Evolutionary conservation across 2,329 filamentous ascomycete species (phyloP).

Genomic region (Aspergillus aculeatinus): DNA sequence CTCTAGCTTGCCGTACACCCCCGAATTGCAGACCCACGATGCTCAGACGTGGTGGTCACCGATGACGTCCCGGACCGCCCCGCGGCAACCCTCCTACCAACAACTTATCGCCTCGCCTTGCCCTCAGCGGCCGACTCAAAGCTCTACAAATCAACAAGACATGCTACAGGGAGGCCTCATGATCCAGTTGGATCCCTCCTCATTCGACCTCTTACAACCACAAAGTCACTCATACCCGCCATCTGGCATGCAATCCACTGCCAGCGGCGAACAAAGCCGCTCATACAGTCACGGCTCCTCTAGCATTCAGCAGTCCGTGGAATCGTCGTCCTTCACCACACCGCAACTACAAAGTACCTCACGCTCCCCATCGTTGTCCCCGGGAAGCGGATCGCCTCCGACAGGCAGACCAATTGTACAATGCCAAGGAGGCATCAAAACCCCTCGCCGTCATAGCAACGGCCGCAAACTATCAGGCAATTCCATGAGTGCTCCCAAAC

Average conservation of each 20-base stretch:
- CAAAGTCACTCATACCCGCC: slow-evolving; percentile 30
- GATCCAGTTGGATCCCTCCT: slow-evolving; percentile 39
- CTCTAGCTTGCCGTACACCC: slow-evolving; percentile 40
- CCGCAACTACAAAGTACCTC: slow-evolving; percentile 29
- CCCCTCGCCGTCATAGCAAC: slow-evolving; percentile 38
- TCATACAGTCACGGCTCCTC: slow-evolving; percentile 20
- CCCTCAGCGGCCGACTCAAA: slow-evolving; percentile 35
- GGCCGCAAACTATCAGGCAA: slow-evolving; percentile 43
- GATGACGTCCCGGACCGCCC: slow-evolving; percentile 34
- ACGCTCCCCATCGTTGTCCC: slow-evolving; percentile 42
- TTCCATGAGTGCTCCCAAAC: slow-evolving; percentile 32
- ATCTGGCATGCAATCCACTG: slow-evolving; percentile 22
- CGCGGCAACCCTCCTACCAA: slow-evolving; percentile 39
- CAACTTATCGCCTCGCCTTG: slow-evolving; percentile 34
- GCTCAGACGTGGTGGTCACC: slow-evolving; percentile 44
- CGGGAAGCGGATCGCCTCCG: slow-evolving; percentile 33
- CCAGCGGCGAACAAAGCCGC: slow-evolving; percentile 16
- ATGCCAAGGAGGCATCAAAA: slow-evolving; percentile 29
- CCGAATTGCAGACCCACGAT: slow-evolving; percentile 40
- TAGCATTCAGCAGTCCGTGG: slow-evolving; percentile 26
- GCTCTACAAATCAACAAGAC: slow-evolving; percentile 30
- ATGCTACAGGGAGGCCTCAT: slow-evolving; percentile 42
- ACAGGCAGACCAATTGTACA: slow-evolving; percentile 25
- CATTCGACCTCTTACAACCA: slow-evolving; percentile 33
- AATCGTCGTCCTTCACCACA: slow-evolving; percentile 30